These are phyloP conservation scores for Protomyces lactucae-debilis DNA, from an alignment of 1,139 yeast species.

Conservation along the genomic window DNA sequence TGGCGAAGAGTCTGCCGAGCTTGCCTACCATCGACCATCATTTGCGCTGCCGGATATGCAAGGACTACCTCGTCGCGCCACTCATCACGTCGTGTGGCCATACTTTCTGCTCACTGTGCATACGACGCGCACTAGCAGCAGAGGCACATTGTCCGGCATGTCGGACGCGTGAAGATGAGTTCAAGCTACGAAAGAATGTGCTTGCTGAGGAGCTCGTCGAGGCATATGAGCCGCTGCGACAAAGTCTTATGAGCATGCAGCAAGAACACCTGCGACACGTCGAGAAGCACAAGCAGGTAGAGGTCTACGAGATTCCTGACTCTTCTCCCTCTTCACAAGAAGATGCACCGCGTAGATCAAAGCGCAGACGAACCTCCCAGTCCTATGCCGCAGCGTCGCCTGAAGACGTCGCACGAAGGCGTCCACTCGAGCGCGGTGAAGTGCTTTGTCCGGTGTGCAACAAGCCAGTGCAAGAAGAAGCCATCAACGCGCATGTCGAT, in stretches of 20 bases:
- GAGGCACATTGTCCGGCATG: conserved; percentile 76
- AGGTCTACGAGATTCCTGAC: background rate
- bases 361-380: background rate
- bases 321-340: background rate
- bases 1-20: conserved; percentile 42
- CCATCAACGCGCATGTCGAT: conserved; percentile 30
- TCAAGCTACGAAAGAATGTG: conserved; percentile 62
- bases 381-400: background rate
- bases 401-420: background rate
- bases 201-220: conserved; percentile 68
- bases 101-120: conserved; percentile 85
- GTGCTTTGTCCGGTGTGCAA: conserved; percentile 32
- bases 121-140: conserved; percentile 60
- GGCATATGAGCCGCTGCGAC: conserved; percentile 44
- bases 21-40: conserved; percentile 62
- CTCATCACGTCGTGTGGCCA: conserved; percentile 83
- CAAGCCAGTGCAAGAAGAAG: conserved; percentile 28
- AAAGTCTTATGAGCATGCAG: conserved; percentile 12
- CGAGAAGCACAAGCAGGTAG: background rate
- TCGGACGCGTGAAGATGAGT: conserved; percentile 63
- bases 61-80: conserved; percentile 76
- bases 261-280: background rate
- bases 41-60: conserved; percentile 84
- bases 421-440: background rate
- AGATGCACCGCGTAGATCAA: background rate